Percentiles rank a stretch among this genome's conserved stretches.
phyloP scores from a whole-genome alignment of 345 rosid genomes.

The Dimocarpus longan region DNA sequence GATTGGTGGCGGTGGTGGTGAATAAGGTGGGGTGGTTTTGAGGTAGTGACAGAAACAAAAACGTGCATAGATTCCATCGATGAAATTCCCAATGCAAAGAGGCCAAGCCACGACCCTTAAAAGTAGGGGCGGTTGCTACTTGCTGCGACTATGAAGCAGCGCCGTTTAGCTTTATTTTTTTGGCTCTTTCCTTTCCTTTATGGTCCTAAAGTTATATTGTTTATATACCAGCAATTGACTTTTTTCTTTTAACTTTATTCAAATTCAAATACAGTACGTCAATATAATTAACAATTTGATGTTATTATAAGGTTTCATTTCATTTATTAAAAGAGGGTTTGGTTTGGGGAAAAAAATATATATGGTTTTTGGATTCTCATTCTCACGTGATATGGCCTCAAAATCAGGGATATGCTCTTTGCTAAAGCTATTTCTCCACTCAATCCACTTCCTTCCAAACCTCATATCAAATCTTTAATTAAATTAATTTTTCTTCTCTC shows the following conservation, averaged over 20 bases:
- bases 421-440: constrained; percentile 23
- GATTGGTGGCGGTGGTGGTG: background rate
- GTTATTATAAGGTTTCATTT: background rate
- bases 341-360: constrained; percentile 14
- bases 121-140: constrained; percentile 22
- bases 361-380: constrained; percentile 27
- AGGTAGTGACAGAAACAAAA: constrained; percentile 21
- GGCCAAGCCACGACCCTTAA: constrained; percentile 35
- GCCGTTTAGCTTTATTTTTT: constrained; percentile 46
- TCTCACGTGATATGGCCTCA: constrained; percentile 58
- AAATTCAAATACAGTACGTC: background rate
- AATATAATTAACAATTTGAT: background rate
- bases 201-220: constrained; percentile 14
- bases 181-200: background rate
- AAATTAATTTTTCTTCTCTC: background rate
- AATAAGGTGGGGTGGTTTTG: background rate
- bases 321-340: constrained; percentile 13
- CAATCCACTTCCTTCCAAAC: constrained; percentile 23
- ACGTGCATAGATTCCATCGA: constrained; percentile 43
- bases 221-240: background rate
- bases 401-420: constrained; percentile 51
- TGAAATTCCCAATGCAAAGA: constrained; percentile 39
- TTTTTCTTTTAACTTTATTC: background rate
- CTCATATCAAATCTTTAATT: constrained; percentile 2
- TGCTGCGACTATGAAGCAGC: constrained; percentile 23